Percentiles rank a stretch among this genome's conserved stretches.
Evolutionary conservation across 2,329 filamentous ascomycete species (phyloP).

Genomic region (Penicillium capsulatum): DNA sequence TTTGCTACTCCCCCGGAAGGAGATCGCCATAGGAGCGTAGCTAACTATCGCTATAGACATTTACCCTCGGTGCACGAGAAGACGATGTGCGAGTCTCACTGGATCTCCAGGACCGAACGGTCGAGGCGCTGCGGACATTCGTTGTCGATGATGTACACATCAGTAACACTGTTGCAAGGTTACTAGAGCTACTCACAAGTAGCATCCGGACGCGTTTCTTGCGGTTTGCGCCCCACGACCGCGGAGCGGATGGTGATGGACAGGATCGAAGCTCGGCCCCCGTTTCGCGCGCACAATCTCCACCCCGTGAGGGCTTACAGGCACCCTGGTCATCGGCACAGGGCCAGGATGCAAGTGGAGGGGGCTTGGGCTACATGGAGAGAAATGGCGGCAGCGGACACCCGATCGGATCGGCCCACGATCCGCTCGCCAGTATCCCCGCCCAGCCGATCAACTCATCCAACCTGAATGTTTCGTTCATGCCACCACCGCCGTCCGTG

Average conservation of each 20-base stretch:
- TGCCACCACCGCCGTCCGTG: slow-evolving; percentile 46
- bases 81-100: slow-evolving; percentile 58
- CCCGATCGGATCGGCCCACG: slow-evolving; percentile 30
- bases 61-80: slow-evolving; percentile 60
- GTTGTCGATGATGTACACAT: slow-evolving; percentile 65
- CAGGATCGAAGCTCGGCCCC: slow-evolving; percentile 36
- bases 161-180: slow-evolving; percentile 58
- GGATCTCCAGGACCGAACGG: slow-evolving; percentile 55
- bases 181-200: slow-evolving; percentile 56
- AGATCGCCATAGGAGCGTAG: not conserved
- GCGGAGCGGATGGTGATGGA: slow-evolving; percentile 39
- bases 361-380: slow-evolving; percentile 27
- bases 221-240: slow-evolving; percentile 52
- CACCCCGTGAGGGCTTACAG: slow-evolving; percentile 30
- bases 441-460: slow-evolving; percentile 44
- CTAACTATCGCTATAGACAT: slow-evolving; percentile 42
- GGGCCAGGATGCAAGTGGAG: slow-evolving; percentile 16
- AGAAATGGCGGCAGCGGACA: slow-evolving; percentile 20
- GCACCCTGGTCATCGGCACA: slow-evolving; percentile 27
- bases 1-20: not conserved
- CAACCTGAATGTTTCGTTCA: slow-evolving; percentile 45
- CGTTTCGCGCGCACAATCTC: slow-evolving; percentile 36
- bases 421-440: slow-evolving; percentile 43
- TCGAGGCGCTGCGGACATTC: slow-evolving; percentile 55
- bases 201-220: slow-evolving; percentile 57